Base-by-base conservation (phyloP, 805 yeast species). In the Saturnispora serradocipensis region DNA sequence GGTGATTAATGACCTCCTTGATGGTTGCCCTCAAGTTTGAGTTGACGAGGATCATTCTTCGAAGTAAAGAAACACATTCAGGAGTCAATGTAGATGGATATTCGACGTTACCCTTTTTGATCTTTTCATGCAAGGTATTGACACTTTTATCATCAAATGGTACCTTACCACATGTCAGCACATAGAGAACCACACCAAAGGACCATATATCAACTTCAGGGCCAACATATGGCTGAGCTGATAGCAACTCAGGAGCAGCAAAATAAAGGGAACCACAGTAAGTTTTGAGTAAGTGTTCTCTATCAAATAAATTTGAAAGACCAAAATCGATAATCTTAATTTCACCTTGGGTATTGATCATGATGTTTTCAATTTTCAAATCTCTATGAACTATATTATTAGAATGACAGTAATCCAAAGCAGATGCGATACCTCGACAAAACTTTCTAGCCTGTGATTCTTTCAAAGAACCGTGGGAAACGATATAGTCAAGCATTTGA, bases 141-240 rank as follows among this genome's bases (percentile, higher is more conserved):
- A 95, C 95, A 58, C 87, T 82, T 61, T 88, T 95, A 64, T 93
- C 98, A 67, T 93, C 99, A 66, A 93, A 93, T 8, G 99, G 99
- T 13, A 93, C 98, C 66, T 88, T 90, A 51, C 99, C 99, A 66
- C 97, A 90, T 2, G 93, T 97, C 54, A 93, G 73, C 7, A 93
- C 99, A 63, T 88, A 93, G 48, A 93, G 70, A 0, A 93, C 98
- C 32, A 93, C 96, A 57, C 99, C 99, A 73, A 90, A 91, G 2
- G 97, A 88, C 99, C 99, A 93, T 18, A 93, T 84, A 67, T 93
- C 99, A 46, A 93, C 97, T 66, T 93, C 99, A 1, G 99, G 99
- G 0, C 99, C 99, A 36, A 78, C 74, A 62, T 93, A 93, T 1
- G 97, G 97, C 58, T 81, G 82, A 1, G 98, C 99, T 53, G 87